Evolutionary conservation across 352 stramenopile genomes (phyloP).

Genomic region (Phytophthora cactorum): DNA sequence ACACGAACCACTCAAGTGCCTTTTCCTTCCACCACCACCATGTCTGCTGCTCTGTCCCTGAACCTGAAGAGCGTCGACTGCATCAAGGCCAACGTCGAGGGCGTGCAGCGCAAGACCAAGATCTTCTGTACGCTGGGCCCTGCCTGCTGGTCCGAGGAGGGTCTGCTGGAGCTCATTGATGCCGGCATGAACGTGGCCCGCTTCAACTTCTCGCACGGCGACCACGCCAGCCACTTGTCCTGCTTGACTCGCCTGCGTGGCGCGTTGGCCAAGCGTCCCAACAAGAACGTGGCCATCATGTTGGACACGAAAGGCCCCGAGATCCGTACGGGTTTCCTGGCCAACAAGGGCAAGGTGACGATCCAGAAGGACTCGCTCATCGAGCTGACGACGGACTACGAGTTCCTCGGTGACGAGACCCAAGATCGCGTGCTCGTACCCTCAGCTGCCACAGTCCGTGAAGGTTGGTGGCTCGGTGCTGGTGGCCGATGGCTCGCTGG

Average conservation of each 20-base stretch:
- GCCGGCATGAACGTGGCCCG: constrained; percentile 97
- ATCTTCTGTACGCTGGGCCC: constrained; percentile 92
- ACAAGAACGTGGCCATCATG: constrained; percentile 91
- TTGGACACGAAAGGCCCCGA: constrained; percentile 98
- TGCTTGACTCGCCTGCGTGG: constrained; percentile 70
- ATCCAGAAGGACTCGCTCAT: constrained; percentile 66
- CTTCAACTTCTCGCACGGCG: constrained; percentile 99
- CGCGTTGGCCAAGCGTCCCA: constrained; percentile 59
- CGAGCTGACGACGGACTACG: constrained; percentile 68
- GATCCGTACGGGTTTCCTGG: constrained; percentile 92
- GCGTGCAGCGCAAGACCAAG: constrained; percentile 72
- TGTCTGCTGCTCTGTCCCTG: constrained; percentile 31
- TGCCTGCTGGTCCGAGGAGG: constrained; percentile 93
- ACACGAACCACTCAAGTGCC: constrained; percentile 28
- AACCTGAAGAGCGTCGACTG: constrained; percentile 37
- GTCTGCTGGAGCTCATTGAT: constrained; percentile 87
- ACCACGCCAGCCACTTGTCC: constrained; percentile 85
- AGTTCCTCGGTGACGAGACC: constrained; percentile 35
- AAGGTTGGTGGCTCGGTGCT: constrained; percentile 93
- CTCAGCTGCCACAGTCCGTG: constrained; percentile 92
- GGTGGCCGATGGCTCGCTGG: constrained; percentile 94
- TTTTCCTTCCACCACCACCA: constrained; percentile 3
- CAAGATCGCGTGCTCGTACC: constrained; percentile 91
- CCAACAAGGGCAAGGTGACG: constrained; percentile 50
- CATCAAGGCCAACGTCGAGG: constrained; percentile 44